Base-by-base conservation (phyloP, 495 filamentous ascomycete species). In the Articulospora tetracladia region DNA sequence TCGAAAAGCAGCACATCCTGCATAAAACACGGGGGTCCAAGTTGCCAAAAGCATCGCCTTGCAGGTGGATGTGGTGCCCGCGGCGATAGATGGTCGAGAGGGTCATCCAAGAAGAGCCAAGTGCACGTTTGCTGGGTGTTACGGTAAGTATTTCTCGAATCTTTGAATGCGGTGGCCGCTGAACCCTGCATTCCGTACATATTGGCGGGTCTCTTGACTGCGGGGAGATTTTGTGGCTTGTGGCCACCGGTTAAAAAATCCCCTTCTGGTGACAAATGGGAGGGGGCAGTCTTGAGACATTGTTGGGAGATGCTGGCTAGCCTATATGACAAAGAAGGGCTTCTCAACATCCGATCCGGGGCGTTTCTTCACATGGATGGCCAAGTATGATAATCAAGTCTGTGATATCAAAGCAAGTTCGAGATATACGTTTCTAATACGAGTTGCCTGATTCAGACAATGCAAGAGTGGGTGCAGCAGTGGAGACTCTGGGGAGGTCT, bases 21-120 rank as follows among this genome's bases (percentile, higher is more conserved):
- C 57, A 59, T 17, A 11, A 50, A 51, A 47, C 52, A 52, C 52
- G 53, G 25, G 52, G 52, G 59, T 54, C 52, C 25, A 48, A 60
- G 27, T 28, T n/a, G 41, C 39, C 53, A 39, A 57, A 55, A 61
- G 17, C 53, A 41, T 12, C 59, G 20, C 3, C 2, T 26, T 52
- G 53, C 59, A 44, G 8, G 3, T 44, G 3, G 10, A 19, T 44
- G 39, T 17, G 41, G 46, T 51, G 26, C 11, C n/a, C 55, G 41
- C 13, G 41, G 55, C 32, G 49, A 47, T 46, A 39, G 26, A n/a
- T 30, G 57, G 20, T 2, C 10, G 28, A 24, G 36, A 53, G 57
- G 55, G 13, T 28, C 27, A 15, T 56, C 53, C 28, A 56, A 22
- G 23, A 34, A 53, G 27, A 20, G 24, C 46, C 46, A 52, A 34